A percentile compares a stretch with the other conserved stretches of the same genome.
phyloP scores from a whole-genome alignment of 2,329 filamentous ascomycete species.

The Aspergillus chevalieri region DNA sequence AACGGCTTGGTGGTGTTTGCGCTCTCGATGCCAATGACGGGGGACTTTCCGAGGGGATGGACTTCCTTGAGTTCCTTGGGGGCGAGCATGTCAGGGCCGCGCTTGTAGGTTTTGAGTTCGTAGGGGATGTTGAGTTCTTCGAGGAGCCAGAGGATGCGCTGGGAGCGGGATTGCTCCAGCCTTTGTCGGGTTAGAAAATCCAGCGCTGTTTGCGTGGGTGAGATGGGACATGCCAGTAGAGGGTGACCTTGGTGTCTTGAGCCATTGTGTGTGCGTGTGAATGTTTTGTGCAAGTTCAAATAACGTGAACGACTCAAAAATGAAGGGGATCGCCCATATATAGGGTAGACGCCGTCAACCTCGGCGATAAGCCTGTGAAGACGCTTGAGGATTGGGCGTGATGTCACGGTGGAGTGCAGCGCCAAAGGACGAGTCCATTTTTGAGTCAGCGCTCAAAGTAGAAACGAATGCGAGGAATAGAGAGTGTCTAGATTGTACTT shows the following conservation, averaged over 20 bases:
- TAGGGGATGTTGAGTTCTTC: slow-evolving; percentile 76
- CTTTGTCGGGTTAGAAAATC: slow-evolving; percentile 40
- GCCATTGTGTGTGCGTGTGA: background rate
- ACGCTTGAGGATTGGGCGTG: background rate
- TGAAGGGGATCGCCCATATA: background rate
- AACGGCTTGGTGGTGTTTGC: slow-evolving; percentile 41
- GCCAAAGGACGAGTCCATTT: too few species aligned
- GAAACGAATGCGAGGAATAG: too few species aligned
- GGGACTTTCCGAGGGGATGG: slow-evolving; percentile 83
- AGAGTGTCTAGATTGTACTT: too few species aligned
- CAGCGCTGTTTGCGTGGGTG: background rate
- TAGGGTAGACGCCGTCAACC: background rate
- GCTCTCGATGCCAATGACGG: slow-evolving; percentile 61
- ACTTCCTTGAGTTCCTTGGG: slow-evolving; percentile 69
- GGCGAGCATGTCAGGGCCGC: slow-evolving; percentile 59
- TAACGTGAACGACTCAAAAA: background rate
- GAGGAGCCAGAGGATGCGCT: slow-evolving; percentile 78
- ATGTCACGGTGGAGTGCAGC: background rate
- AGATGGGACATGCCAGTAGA: slow-evolving; percentile 52
- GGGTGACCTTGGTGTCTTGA: slow-evolving; percentile 49
- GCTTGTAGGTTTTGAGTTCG: slow-evolving; percentile 72
- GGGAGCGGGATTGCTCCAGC: slow-evolving; percentile 76
- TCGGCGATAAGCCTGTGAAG: background rate
- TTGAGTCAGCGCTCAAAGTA: too few species aligned
- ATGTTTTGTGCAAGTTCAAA: background rate